phyloP scores from a whole-genome alignment of 2,329 filamentous ascomycete species.

The Xylariaceae sp. region DNA sequence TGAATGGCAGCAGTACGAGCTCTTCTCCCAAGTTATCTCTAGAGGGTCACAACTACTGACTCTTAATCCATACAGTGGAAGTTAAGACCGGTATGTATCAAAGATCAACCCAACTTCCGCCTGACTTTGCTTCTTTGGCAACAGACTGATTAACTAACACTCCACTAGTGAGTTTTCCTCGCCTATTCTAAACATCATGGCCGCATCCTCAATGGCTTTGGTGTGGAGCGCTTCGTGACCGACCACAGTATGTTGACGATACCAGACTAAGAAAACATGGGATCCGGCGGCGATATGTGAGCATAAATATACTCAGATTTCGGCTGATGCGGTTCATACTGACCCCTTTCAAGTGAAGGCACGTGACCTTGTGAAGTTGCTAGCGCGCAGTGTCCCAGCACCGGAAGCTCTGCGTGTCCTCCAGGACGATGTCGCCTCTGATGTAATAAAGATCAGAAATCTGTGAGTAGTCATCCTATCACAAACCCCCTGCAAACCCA shows the following conservation, averaged over 20 bases:
- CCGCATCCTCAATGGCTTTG: background rate
- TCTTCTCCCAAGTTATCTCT: background rate
- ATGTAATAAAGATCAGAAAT: slow-evolving; percentile 60
- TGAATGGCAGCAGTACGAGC: slow-evolving; percentile 60
- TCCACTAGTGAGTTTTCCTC: slow-evolving; percentile 9
- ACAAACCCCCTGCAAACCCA: background rate
- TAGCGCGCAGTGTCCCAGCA: slow-evolving; percentile 86
- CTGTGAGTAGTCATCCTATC: slow-evolving; percentile 5
- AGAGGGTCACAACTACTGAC: slow-evolving; percentile 2
- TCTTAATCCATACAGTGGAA: slow-evolving; percentile 7
- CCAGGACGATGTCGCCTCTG: slow-evolving; percentile 84
- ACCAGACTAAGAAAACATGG: slow-evolving; percentile 22
- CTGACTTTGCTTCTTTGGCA: background rate
- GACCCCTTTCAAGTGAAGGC: slow-evolving; percentile 60
- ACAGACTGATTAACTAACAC: slow-evolving; percentile 3
- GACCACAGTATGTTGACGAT: slow-evolving; percentile 1
- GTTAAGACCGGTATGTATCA: slow-evolving; percentile 16
- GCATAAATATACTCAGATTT: background rate
- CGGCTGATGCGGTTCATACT: background rate
- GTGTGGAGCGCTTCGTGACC: background rate
- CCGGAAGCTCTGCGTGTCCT: slow-evolving; percentile 93
- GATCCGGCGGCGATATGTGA: slow-evolving; percentile 77
- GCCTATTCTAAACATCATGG: background rate
- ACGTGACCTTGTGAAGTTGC: slow-evolving; percentile 86
- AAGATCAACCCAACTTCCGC: background rate